Evolutionary conservation across 495 filamentous ascomycete species (phyloP), one percentile per base, ranked within the genome.

Genomic region (Halenospora varia): DNA sequence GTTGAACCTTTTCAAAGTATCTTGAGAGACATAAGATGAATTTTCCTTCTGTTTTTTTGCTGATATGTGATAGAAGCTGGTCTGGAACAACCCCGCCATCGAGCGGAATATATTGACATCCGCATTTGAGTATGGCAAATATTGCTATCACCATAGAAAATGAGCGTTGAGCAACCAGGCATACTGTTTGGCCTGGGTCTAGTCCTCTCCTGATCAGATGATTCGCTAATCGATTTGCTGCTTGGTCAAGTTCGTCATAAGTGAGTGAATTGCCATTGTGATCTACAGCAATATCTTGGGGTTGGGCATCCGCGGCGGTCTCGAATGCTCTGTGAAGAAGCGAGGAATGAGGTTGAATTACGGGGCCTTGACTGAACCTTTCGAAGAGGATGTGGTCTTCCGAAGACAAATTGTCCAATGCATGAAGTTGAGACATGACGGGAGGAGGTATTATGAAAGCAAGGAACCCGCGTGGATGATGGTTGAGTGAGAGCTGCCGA

Each of bases 21-120:
- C 42, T 58, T 20, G 13, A 17, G 23, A 62, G 47, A 46, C 45
- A 58, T 25, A 62, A 41, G 15, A 54, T 40, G 19, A 51, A 29
- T 10, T 25, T 19, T 45, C 17, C 50, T 18, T 25, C 23, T 2
- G 68, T 56, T 51, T 75, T 66, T 10, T 46, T 24, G 49, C 73
- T 57, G 19, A 70, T 61, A 47, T 71, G 66, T 13, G 53, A 60
- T 3, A 75, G 51, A 2, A 71, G 62, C 23, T 66, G 60, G 8
- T 65, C 62, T 8, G 73, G 55, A 17, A 69, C 66, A 18, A 75
- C 63, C 11, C 68, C 68, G 13, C 73, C 73, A 50, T 75, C 71
- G 2, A 73, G 55, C 4, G 73, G 82, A 20, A 86, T 82, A 59
- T 75, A 77, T 48, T 73, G 75, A 6, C 66, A 77, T 8, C 80